Base-by-base conservation (phyloP, 345 rosid genomes). In the Ricinus communis region DNA sequence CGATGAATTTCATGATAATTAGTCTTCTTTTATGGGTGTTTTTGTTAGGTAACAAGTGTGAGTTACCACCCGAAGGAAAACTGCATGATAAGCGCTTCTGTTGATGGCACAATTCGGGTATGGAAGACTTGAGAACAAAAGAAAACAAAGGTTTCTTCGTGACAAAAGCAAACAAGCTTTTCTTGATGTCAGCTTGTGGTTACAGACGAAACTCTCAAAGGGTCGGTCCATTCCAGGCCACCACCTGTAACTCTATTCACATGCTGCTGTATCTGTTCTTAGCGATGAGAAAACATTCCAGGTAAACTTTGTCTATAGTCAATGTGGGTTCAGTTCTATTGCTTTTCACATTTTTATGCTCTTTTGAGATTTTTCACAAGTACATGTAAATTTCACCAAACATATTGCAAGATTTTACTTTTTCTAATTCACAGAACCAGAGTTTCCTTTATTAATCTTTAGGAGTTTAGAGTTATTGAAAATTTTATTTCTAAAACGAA, bases 1-100 rank as follows among this genome's bases (percentile, higher is more conserved):
- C 22, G 41, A 36, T 56, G 62, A 28, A 57, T 1, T 8, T 60
- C 2, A 2, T n/a, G 25, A 36, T 36, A 8, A 60, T 36, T 33
- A 14, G 14, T 14, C 1, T 57, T 13, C 6, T 43, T 71, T 71
- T 43, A 10, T 49, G 50, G 14, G 25, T 33, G 61, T 31, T 36
- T 71, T 55, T 60, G 71, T 68, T 83, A 93, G 98, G 94, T 94
- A 45, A 91, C 96, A 51, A 94, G 97, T 46, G 95, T 94, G 76
- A 94, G 97, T 74, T 91, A 93, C 82, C 98, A 91, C 67, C 97
- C 97, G 10, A 90, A 84, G 65, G 97, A 91, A 28, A 76, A 83
- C 53, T 86, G 90, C 71, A 87, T 94, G 97, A 71, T 91, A 66
- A 90, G 90, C 43, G 87, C 96, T 51, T 94, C 98, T 0, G 98